These are phyloP conservation scores for Pleurotus giganteus DNA, from an alignment of 768 basidiomycete species.

Conservation along the genomic window DNA sequence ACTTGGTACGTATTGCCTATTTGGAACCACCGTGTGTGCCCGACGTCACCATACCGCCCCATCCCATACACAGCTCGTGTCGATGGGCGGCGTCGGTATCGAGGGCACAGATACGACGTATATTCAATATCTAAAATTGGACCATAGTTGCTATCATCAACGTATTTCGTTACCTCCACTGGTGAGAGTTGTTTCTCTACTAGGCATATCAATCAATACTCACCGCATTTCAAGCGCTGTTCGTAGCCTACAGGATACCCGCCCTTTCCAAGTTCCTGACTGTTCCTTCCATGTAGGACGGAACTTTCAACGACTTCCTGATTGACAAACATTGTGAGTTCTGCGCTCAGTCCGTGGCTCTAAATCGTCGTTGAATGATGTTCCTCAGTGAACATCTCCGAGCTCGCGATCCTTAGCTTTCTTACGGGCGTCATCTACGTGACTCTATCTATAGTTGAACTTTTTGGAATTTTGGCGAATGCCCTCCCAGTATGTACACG, in stretches of 20 bases:
- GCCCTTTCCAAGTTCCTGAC: background rate
- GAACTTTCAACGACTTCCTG: constrained; percentile 1
- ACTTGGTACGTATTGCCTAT: background rate
- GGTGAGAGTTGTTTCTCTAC: background rate
- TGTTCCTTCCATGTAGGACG: background rate
- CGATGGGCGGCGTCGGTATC: background rate
- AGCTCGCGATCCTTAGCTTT: constrained; percentile 1
- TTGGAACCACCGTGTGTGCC: background rate
- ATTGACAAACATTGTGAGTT: constrained; percentile 1
- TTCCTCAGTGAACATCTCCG: background rate
- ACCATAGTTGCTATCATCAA: background rate
- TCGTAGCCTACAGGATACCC: background rate
- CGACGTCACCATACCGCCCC: background rate
- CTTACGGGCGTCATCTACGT: background rate
- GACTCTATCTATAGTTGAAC: background rate
- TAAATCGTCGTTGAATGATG: background rate
- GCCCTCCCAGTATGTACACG: background rate
- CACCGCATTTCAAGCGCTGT: background rate
- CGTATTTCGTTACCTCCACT: constrained; percentile 2
- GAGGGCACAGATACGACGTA: background rate
- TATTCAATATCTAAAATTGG: background rate
- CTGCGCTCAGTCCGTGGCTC: background rate
- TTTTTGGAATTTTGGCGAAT: background rate
- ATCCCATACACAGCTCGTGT: background rate
- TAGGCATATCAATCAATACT: background rate